phyloP scores from a whole-genome alignment of 176 grass and related monocot genomes.

The Carex cristatella region DNA sequence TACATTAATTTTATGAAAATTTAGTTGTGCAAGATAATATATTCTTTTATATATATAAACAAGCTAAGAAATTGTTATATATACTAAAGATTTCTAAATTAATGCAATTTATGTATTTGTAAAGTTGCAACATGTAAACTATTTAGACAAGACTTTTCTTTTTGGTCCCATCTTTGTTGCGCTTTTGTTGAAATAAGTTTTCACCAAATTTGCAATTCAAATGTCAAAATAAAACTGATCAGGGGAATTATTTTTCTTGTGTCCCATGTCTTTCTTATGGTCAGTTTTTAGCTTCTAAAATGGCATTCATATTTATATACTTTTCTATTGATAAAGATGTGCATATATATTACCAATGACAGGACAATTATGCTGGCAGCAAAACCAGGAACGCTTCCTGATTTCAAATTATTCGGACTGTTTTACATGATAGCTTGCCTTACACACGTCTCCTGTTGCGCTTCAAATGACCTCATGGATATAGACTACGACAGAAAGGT shows the following conservation, averaged over 20 bases:
- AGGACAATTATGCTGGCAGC: slow-evolving; percentile 1
- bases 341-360: not conserved
- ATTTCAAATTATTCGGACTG: not conserved
- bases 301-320: not conserved
- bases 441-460: not conserved
- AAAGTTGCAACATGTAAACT: no score
- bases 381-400: slow-evolving; percentile 6
- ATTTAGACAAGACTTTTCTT: no score
- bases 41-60: not conserved
- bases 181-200: no score
- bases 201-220: no score
- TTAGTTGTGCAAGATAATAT: not conserved
- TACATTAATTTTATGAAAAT: not conserved
- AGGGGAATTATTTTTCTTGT: not conserved
- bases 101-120: not conserved
- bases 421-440: not conserved
- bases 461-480: not conserved
- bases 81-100: not conserved
- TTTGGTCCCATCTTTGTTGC: no score
- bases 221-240: no score
- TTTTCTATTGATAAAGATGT: not conserved
- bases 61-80: not conserved
- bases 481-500: not conserved
- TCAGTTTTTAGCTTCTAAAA: not conserved
- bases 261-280: no score